phyloP scores from a whole-genome alignment of 768 basidiomycete species.

The Suillus cothurnatus region DNA sequence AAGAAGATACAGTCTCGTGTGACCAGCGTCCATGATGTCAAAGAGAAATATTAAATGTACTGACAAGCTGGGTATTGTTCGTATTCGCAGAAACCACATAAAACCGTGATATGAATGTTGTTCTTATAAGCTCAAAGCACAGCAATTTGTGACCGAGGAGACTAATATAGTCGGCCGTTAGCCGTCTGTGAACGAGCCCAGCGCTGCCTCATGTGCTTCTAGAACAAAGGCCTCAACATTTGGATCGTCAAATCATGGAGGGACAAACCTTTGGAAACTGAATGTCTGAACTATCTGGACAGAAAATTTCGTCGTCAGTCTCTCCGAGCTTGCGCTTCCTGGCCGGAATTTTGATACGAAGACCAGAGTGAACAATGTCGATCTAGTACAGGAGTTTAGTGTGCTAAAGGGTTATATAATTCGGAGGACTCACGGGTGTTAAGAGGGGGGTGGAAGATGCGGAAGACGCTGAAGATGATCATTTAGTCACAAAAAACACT shows the following conservation, averaged over 20 bases:
- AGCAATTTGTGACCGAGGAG: neutral
- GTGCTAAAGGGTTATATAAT: neutral
- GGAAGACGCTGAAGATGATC: constrained; percentile 13
- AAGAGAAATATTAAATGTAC: neutral
- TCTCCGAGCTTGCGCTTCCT: constrained; percentile 30
- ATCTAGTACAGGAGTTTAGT: constrained; percentile 3
- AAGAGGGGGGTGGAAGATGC: constrained; percentile 12
- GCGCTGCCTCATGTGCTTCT: constrained; percentile 21
- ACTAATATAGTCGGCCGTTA: neutral
- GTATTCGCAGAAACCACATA: neutral
- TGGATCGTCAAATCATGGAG: neutral
- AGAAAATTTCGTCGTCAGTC: constrained; percentile 8
- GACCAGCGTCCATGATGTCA: neutral
- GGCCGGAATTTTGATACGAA: constrained; percentile 28
- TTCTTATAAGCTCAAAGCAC: neutral
- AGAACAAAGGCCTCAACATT: neutral
- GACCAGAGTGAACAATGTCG: constrained; percentile 21
- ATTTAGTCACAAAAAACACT: neutral
- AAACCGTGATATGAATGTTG: neutral
- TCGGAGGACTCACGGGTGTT: constrained; percentile 20
- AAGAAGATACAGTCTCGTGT: neutral
- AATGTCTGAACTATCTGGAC: neutral
- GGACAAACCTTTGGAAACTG: constrained; percentile 24
- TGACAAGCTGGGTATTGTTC: neutral
- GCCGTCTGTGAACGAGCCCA: constrained; percentile 17